Percentiles rank a stretch among this genome's conserved stretches.
These are phyloP conservation scores for Epichloe hybrida DNA, from an alignment of 2,329 filamentous ascomycete genomes.

Conservation along the genomic window DNA sequence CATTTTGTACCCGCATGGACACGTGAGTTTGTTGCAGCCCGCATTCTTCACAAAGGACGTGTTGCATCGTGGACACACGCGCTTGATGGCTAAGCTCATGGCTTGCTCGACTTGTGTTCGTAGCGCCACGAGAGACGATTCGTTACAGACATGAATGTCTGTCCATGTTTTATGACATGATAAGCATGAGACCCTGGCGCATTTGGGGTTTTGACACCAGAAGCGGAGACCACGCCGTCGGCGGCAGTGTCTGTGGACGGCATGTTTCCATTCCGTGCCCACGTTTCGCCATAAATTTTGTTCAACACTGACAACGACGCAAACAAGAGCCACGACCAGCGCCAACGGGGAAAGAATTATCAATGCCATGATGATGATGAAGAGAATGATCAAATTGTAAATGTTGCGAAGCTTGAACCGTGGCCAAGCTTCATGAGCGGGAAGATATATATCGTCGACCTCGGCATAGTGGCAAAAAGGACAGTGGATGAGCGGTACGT, in stretches of 20 bases:
- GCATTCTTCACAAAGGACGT: constrained; percentile 85
- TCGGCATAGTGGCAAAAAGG: constrained; percentile 90
- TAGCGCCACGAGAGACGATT: constrained; percentile 66
- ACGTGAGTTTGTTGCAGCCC: constrained; percentile 95
- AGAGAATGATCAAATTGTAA: constrained; percentile 34
- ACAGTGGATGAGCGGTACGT: constrained; percentile 66
- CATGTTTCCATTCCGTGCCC: constrained; percentile 36
- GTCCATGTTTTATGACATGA: constrained; percentile 71
- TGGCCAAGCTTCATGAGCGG: constrained; percentile 38
- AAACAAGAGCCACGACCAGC: constrained; percentile 31
- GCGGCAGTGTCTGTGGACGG: constrained; percentile 54
- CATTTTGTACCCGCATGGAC: constrained; percentile 93
- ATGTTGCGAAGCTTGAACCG: constrained; percentile 40
- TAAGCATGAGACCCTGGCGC: constrained; percentile 61
- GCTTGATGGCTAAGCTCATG: constrained; percentile 86
- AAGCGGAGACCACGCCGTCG: constrained; percentile 65
- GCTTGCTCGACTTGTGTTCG: constrained; percentile 85
- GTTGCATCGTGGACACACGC: constrained; percentile 83
- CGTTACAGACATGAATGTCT: constrained; percentile 83
- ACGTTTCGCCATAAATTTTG: constrained; percentile 29
- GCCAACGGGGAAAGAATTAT: constrained; percentile 42
- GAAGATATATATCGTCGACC: constrained; percentile 62
- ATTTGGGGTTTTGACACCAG: constrained; percentile 56
- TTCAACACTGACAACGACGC: constrained; percentile 29
- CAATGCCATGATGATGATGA: constrained; percentile 38